These are phyloP conservation scores for Leccinum cinnamomeum DNA, from an alignment of 1,284 basidiomycete genomes.

Conservation along the genomic window DNA sequence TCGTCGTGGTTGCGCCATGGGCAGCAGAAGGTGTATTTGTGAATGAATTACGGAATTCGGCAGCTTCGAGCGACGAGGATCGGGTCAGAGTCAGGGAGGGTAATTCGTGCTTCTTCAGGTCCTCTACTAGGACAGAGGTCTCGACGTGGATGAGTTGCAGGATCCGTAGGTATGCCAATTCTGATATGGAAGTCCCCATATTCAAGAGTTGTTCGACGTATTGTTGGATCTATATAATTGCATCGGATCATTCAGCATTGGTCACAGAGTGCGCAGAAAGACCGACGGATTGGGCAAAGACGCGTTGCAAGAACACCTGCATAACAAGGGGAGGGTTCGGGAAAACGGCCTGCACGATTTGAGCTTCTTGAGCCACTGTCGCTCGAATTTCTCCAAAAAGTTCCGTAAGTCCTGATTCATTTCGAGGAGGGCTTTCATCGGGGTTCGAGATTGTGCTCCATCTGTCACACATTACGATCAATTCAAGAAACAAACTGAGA, in stretches of 20 bases:
- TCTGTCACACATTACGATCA: conserved; percentile 42
- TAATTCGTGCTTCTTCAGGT: conserved; percentile 90
- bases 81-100: conserved; percentile 59
- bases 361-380: conserved; percentile 94
- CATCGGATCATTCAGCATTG: conserved; percentile 10
- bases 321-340: conserved; percentile 97
- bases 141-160: conserved; percentile 86
- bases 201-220: conserved; percentile 87
- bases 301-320: conserved; percentile 97
- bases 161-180: conserved; percentile 89
- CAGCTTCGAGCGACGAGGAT: conserved; percentile 54
- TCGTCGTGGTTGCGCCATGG: conserved; percentile 41
- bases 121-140: conserved; percentile 81
- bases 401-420: conserved; percentile 77
- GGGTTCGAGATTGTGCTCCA: conserved; percentile 86
- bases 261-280: background rate
- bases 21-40: conserved; percentile 45
- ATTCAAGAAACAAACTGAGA: conserved; percentile 2
- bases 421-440: conserved; percentile 73
- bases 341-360: conserved; percentile 98
- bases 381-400: conserved; percentile 87
- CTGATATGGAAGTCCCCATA: conserved; percentile 72
- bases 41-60: conserved; percentile 59
- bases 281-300: conserved; percentile 95
- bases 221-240: conserved; percentile 79